Evolutionary conservation across 148 eudicot genomes (phyloP), one percentile per base, ranked within the genome.

Genomic region (Mesembryanthemum crystallinum): DNA sequence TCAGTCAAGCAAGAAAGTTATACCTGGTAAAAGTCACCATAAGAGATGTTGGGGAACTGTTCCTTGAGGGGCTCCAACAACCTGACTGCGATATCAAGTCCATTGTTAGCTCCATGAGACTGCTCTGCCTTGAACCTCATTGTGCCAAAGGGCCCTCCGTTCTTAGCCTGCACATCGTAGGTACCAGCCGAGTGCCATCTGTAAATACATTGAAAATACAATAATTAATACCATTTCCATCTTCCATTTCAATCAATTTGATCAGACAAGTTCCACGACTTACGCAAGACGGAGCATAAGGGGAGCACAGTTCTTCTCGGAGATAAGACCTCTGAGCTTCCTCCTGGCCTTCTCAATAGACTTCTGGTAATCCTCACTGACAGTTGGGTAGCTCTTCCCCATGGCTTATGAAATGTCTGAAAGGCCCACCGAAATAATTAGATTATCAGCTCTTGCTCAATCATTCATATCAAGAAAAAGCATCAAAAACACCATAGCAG

Each of bases 111-210:
- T 0, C 59, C 86, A 76, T 92, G 96, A 33, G 68, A 77, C 55
- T 65, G 87, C 88, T 92, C 98, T 9, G 37, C 81, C 85, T 83
- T 73, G 71, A 73, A 73, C 83, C 90, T 92, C 87, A 92, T 90
- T 69, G 98, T 92, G 10, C 98, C 98, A 29, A 92, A 92, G 3
- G 98, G 98, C 59, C 98, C 98, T 57, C 98, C 98, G 33, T 89
- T 90, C 86, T 84, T 92, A 12, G 88, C 68, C 29, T 54, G 71
- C 72, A 75, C 79, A 66, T 92, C 98, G 42, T 54, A 92, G 27
- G 98, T 92, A 77, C 95, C 98, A 76, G 98, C 98, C 64, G 96
- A 92, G 92, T 92, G 98, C 95, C 95, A 92, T 77, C 98, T 92
- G 78, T 30, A 76, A 8, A 43, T 67, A 71, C 35, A 32, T 59